Evolutionary conservation across 306 rosid species (phyloP).

Genomic region (Fagus sylvatica): DNA sequence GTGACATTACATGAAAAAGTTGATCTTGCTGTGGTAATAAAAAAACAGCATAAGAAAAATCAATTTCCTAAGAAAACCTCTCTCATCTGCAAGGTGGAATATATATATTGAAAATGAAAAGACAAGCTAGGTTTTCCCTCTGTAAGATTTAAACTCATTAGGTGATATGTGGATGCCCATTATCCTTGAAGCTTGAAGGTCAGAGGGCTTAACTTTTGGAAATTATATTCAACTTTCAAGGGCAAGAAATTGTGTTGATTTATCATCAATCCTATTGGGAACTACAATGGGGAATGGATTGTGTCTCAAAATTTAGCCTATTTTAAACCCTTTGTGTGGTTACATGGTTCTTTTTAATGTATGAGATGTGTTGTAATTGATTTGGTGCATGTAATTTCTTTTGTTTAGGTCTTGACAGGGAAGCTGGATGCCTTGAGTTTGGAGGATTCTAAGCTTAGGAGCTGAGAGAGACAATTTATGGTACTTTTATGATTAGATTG

Average conservation of each 20-base stretch:
- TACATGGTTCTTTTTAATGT: not conserved
- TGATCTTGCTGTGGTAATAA: not conserved
- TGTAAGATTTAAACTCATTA: not conserved
- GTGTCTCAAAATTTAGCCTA: not conserved
- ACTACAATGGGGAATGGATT: not conserved
- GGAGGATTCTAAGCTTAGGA: not conserved
- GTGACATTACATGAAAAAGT: not conserved
- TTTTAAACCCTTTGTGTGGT: not conserved
- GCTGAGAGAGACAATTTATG: not conserved
- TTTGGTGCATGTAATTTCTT: not conserved
- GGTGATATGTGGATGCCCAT: not conserved
- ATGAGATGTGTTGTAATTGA: not conserved
- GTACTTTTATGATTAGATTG: not conserved
- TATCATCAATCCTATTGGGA: not conserved
- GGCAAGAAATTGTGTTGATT: not conserved
- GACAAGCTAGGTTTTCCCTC: not conserved
- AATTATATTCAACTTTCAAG: not conserved
- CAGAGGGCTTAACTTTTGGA: not conserved
- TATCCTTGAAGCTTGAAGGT: not conserved
- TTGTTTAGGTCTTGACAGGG: not conserved
- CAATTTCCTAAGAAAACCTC: not conserved
- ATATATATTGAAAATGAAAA: too few relatives aligned
- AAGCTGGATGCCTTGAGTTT: not conserved
- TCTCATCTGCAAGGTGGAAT: conserved; percentile 17
- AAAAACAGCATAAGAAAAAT: not conserved